Conservation (phyloP, 441 rosid genomes). For the Brassica balearica region DNA sequence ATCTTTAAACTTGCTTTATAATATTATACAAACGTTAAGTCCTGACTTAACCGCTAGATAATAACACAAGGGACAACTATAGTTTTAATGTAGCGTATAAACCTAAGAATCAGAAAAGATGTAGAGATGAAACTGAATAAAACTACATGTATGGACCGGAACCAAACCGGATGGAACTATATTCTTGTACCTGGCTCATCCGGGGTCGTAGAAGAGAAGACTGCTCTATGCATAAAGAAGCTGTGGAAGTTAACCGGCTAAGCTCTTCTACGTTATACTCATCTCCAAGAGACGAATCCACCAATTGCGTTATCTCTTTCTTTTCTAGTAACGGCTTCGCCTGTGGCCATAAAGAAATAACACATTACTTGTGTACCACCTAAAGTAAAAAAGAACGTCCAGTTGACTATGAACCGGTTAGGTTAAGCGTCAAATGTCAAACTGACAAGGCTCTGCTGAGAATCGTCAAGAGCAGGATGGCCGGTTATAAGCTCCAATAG, state of each 20-base stretch:
- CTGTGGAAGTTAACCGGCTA: constrained; percentile 60
- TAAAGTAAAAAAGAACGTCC: background rate
- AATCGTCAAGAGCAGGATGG: constrained; percentile 70
- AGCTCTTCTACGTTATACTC: no score
- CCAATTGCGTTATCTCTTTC: no score
- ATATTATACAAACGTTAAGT: no score
- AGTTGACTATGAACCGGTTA: background rate
- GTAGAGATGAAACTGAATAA: background rate
- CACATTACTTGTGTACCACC: no score
- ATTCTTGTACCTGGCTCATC: constrained; percentile 77
- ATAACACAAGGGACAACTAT: no score
- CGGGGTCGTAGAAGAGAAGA: constrained; percentile 84
- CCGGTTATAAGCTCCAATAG: constrained; percentile 89
- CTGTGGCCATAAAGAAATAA: constrained; percentile 39
- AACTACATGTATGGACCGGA: background rate
- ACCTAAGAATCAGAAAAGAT: background rate
- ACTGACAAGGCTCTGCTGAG: constrained; percentile 67
- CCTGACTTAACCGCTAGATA: no score
- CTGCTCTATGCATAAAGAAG: constrained; percentile 76
- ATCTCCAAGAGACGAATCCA: no score
- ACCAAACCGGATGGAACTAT: background rate
- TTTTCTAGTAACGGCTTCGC: no score
- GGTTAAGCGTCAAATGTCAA: constrained; percentile 20
- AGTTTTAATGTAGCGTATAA: no score
- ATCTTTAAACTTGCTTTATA: no score